Percentiles rank a stretch among this genome's conserved stretches.
These are phyloP conservation scores for Leccinum boreale DNA, from an alignment of 768 basidiomycete species.

Conservation along the genomic window DNA sequence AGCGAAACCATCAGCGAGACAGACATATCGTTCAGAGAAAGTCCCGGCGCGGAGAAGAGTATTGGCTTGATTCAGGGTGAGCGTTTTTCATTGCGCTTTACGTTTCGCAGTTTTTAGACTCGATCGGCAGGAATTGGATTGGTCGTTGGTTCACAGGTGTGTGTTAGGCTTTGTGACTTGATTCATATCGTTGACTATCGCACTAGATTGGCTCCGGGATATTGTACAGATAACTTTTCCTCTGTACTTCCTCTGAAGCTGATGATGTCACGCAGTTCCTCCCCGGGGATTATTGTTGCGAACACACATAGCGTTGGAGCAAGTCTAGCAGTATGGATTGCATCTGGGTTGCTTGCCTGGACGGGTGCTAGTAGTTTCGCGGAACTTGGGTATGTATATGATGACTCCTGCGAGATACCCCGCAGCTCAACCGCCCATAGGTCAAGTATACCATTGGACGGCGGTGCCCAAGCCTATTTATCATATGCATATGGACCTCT, in stretches of 20 bases:
- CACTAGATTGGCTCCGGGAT: constrained; percentile 86
- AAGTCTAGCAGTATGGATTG: constrained; percentile 81
- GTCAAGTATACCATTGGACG: constrained; percentile 39
- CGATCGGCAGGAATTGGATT: constrained; percentile 66
- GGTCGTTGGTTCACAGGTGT: constrained; percentile 76
- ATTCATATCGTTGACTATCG: constrained; percentile 1
- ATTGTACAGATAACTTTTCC: constrained; percentile 59
- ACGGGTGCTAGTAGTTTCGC: constrained; percentile 95
- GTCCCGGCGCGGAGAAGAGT: constrained; percentile 66
- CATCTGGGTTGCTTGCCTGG: constrained; percentile 85
- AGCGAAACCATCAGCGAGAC: constrained; percentile 74
- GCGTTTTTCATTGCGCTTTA: constrained; percentile 16
- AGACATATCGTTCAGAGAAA: constrained; percentile 44
- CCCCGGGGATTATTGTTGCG: constrained; percentile 87
- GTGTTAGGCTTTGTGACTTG: not conserved
- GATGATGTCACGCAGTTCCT: constrained; percentile 53
- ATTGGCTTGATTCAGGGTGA: constrained; percentile 75
- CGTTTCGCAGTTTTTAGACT: constrained; percentile 5
- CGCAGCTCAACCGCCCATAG: constrained; percentile 7
- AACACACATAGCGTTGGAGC: constrained; percentile 89
- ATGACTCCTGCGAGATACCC: not conserved
- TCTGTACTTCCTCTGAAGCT: not conserved
- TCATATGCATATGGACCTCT: constrained; percentile 86
- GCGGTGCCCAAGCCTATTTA: constrained; percentile 74
- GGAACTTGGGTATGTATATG: constrained; percentile 69